Percentiles rank a stretch among this genome's conserved stretches.
phyloP scores from a whole-genome alignment of 495 filamentous ascomycete species.

The Penicillium paradoxum region DNA sequence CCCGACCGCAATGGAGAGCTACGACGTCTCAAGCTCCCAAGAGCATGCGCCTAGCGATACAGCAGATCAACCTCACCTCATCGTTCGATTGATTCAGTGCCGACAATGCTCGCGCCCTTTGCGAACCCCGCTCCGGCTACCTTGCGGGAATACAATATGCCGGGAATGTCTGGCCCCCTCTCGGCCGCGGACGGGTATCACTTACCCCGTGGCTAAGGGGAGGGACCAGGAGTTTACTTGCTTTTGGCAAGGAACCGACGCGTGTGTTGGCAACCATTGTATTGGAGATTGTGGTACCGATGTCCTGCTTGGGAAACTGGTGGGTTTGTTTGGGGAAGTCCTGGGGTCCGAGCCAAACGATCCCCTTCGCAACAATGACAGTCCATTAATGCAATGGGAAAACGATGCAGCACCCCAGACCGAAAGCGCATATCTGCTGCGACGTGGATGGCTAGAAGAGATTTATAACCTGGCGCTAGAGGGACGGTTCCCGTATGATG shows the following conservation, averaged over 20 bases:
- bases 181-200: slow-evolving; percentile 58
- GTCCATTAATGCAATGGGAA: slow-evolving; percentile 40
- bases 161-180: slow-evolving; percentile 64
- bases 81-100: slow-evolving; percentile 73
- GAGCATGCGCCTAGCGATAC: slow-evolving; percentile 46
- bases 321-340: slow-evolving; percentile 49
- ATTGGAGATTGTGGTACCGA: slow-evolving; percentile 70
- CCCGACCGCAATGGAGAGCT: slow-evolving; percentile 8
- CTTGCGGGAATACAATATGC: slow-evolving; percentile 79
- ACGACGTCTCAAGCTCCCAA: slow-evolving; percentile 13
- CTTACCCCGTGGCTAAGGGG: slow-evolving; percentile 63
- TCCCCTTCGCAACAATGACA: slow-evolving; percentile 25
- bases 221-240: slow-evolving; percentile 67
- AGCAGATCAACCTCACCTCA: slow-evolving; percentile 34
- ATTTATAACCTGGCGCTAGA: slow-evolving; percentile 28
- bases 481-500: slow-evolving; percentile 30
- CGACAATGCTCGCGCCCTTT: slow-evolving; percentile 66
- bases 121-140: slow-evolving; percentile 65
- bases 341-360: slow-evolving; percentile 21
- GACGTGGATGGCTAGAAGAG: slow-evolving; percentile 21
- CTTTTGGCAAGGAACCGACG: slow-evolving; percentile 48
- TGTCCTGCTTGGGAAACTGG: slow-evolving; percentile 64
- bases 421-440: slow-evolving; percentile 15
- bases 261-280: slow-evolving; percentile 67
- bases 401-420: slow-evolving; percentile 23